phyloP scores from a whole-genome alignment of 83 land plant species.

The Isoetes engelmannii region DNA sequence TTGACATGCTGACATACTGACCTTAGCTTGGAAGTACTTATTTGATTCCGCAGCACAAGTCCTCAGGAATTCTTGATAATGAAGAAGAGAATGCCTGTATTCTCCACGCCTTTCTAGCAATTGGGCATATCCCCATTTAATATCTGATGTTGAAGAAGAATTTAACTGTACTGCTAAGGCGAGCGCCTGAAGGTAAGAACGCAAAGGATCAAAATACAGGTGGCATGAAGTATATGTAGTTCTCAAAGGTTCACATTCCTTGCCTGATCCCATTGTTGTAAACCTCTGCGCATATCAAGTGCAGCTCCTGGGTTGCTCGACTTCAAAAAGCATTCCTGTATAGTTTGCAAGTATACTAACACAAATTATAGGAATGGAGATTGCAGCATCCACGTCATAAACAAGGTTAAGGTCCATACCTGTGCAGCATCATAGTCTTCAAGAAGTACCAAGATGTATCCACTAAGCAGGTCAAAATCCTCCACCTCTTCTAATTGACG shows the following conservation, averaged over 20 bases:
- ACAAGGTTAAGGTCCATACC: constrained; percentile 11
- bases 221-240: background rate
- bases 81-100: constrained; percentile 18
- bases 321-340: constrained; percentile 24
- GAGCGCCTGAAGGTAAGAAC: constrained; percentile 14
- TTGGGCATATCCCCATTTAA: constrained; percentile 23
- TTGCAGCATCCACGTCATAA: background rate
- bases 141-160: background rate
- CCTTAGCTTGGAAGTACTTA: constrained; percentile 12
- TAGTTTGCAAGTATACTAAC: constrained; percentile 1
- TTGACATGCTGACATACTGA: background rate
- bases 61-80: constrained; percentile 24
- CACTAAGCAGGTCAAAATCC: constrained; percentile 18
- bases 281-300: constrained; percentile 16
- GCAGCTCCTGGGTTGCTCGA: constrained; percentile 25
- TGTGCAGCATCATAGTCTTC: constrained; percentile 32
- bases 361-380: background rate
- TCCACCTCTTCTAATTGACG: constrained; percentile 23
- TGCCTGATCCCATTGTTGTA: constrained; percentile 31
- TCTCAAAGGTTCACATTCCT: background rate
- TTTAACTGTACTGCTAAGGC: constrained; percentile 18
- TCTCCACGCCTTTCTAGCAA: constrained; percentile 24
- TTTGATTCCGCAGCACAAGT: background rate
- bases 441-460: constrained; percentile 25
- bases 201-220: background rate